phyloP scores from a whole-genome alignment of 1,284 basidiomycete species.

The Cystobasidium pallidum region DNA sequence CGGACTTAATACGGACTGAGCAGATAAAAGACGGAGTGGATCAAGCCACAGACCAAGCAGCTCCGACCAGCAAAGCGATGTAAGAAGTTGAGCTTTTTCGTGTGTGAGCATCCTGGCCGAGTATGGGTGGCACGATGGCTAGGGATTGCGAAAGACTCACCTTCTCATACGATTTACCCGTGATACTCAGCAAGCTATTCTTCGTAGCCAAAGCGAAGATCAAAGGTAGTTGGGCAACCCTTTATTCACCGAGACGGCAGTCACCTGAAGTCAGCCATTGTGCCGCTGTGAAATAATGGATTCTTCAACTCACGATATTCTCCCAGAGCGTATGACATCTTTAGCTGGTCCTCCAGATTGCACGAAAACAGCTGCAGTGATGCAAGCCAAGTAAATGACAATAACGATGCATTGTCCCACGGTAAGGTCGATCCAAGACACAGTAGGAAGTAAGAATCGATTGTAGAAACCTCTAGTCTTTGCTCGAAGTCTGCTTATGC shows the following conservation, averaged over 20 bases:
- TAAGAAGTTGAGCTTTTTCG: slow-evolving; percentile 57
- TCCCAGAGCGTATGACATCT: slow-evolving; percentile 41
- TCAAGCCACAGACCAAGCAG: slow-evolving; percentile 54
- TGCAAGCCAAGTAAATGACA: slow-evolving; percentile 20
- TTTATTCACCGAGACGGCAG: background rate
- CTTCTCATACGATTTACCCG: slow-evolving; percentile 59
- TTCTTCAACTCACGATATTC: slow-evolving; percentile 34
- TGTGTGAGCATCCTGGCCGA: background rate
- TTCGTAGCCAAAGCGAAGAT: slow-evolving; percentile 57
- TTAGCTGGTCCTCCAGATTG: slow-evolving; percentile 8
- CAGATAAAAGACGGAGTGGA: slow-evolving; percentile 53
- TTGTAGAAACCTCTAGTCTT: slow-evolving; percentile 41
- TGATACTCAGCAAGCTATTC: slow-evolving; percentile 57
- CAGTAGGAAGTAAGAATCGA: slow-evolving; percentile 39
- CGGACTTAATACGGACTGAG: background rate
- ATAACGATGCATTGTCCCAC: slow-evolving; percentile 43
- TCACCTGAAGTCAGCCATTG: too few species aligned
- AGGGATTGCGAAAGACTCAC: slow-evolving; percentile 27
- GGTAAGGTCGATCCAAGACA: slow-evolving; percentile 43
- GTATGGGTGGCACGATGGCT: background rate
- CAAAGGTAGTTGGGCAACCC: slow-evolving; percentile 54
- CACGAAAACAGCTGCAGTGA: slow-evolving; percentile 43
- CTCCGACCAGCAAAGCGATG: slow-evolving; percentile 57
- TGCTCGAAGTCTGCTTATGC: slow-evolving; percentile 1
- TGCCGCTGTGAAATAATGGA: background rate